Evolutionary conservation across 345 rosid species (phyloP), one percentile per base, ranked within the genome.

Genomic region (Anastatica hierochuntica): DNA sequence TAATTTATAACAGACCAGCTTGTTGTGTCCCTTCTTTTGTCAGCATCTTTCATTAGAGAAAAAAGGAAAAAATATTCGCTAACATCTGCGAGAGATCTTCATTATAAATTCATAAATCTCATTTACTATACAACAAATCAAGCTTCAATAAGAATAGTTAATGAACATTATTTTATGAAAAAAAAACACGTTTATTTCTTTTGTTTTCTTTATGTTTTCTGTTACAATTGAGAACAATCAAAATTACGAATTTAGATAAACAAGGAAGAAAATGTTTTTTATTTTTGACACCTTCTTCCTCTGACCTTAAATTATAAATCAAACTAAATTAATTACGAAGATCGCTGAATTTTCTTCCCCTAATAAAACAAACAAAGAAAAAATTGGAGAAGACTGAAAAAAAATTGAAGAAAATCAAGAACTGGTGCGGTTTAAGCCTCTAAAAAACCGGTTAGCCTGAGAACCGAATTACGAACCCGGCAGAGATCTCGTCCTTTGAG

Each of bases 381-480:
- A 1, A n/a, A n/a, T n/a, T n/a, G n/a, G n/a, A n/a, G n/a, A n/a
- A n/a, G n/a, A n/a, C 12, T 21, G 19, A 34, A 18, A 17, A 57
- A 38, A 57, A 55, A n/a, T n/a, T n/a, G n/a, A n/a, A n/a, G n/a
- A n/a, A n/a, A n/a, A n/a, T n/a, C n/a, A n/a, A n/a, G n/a, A n/a
- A n/a, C n/a, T n/a, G n/a, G n/a, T n/a, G n/a, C 37, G 20, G 34
- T 27, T 53, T 39, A 63, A 12, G 55, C 62, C 62, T 63, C 68
- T 39, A 63, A 53, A 55, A 54, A 63, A 14, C 61, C 62, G 68
- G 68, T 63, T 63, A 46, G 46, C 56, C 9, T 63, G 12, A 63
- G 68, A 63, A 63, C 62, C 68, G 68, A 63, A 56, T 63, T 63
- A 1, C 68, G 47, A 7, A 63, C 55, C 56, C 68, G 56, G 14